A percentile compares a stretch with the other conserved stretches of the same genome.
Evolutionary conservation across 1,284 basidiomycete genomes (phyloP).

Genomic region (Xerocomus nothofagi): DNA sequence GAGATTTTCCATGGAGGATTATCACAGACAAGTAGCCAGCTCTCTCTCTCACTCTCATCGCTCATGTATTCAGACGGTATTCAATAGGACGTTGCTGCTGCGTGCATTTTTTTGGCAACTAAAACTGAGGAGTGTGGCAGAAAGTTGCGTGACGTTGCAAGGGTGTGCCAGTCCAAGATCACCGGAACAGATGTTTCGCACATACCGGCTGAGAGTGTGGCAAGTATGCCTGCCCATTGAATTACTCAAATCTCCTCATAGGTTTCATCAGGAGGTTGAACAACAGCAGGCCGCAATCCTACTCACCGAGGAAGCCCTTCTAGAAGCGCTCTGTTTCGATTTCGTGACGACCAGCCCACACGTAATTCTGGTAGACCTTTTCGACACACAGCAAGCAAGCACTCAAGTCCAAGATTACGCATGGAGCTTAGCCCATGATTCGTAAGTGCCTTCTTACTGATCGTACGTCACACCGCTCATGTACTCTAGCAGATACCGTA

Average conservation of each 20-base stretch:
- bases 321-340: slow-evolving; percentile 92
- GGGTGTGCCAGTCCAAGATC: slow-evolving; percentile 73
- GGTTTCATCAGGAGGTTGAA: slow-evolving; percentile 61
- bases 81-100: slow-evolving; percentile 78
- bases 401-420: slow-evolving; percentile 63
- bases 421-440: slow-evolving; percentile 83
- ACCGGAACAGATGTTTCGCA: slow-evolving; percentile 54
- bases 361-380: slow-evolving; percentile 67
- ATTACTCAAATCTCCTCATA: slow-evolving; percentile 11
- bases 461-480: slow-evolving; percentile 12
- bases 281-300: slow-evolving; percentile 74
- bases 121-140: slow-evolving; percentile 89
- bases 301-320: slow-evolving; percentile 76
- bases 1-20: slow-evolving; percentile 85
- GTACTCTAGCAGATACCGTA: slow-evolving; percentile 57
- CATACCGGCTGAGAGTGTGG: slow-evolving; percentile 61
- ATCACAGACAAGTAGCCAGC: slow-evolving; percentile 66
- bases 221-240: slow-evolving; percentile 31
- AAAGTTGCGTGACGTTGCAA: slow-evolving; percentile 82
- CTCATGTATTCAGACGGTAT: slow-evolving; percentile 10
- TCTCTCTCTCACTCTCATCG: slow-evolving; percentile 5
- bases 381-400: slow-evolving; percentile 52
- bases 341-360: slow-evolving; percentile 85
- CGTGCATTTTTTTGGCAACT: slow-evolving; percentile 88
- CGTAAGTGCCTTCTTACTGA: slow-evolving; percentile 49